These are phyloP conservation scores for Hevea brasiliensis DNA, from an alignment of 345 rosid genomes.

Conservation along the genomic window DNA sequence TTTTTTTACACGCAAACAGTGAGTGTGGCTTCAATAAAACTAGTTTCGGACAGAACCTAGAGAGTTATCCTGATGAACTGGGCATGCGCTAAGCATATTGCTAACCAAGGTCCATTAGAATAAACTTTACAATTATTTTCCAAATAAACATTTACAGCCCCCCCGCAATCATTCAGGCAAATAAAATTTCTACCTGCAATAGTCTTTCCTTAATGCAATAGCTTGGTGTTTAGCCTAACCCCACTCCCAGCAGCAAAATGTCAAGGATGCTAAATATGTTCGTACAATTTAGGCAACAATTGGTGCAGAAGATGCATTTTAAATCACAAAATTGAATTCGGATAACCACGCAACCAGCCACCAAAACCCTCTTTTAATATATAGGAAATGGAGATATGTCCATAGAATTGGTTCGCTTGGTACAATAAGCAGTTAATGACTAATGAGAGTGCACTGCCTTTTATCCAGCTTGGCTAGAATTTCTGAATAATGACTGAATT, in stretches of 20 bases:
- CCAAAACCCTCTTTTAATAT: slow-evolving; percentile 14
- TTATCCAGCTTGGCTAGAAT: slow-evolving; percentile 38
- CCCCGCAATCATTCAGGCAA: too few relatives aligned
- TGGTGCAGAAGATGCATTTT: not conserved
- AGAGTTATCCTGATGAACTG: too few relatives aligned
- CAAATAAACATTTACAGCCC: too few relatives aligned
- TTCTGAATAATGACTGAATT: slow-evolving; percentile 88
- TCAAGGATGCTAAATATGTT: not conserved
- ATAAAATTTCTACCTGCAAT: too few relatives aligned
- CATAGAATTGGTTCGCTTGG: not conserved
- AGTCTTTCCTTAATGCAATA: too few relatives aligned
- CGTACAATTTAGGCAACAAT: not conserved
- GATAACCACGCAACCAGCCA: slow-evolving; percentile 23
- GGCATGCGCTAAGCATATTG: too few relatives aligned
- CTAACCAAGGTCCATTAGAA: too few relatives aligned
- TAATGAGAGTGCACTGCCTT: not conserved
- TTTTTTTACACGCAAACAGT: too few relatives aligned
- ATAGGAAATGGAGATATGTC: slow-evolving; percentile 1
- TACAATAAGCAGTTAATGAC: slow-evolving; percentile 15
- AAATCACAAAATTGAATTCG: not conserved
- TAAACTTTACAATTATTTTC: too few relatives aligned
- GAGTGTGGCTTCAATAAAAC: too few relatives aligned
- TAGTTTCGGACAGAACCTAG: too few relatives aligned
- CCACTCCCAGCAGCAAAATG: not conserved
- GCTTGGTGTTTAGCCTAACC: too few relatives aligned